A percentile compares a stretch with the other conserved stretches of the same genome.
Evolutionary conservation across 805 yeast genomes (phyloP).

Genomic region (Zygoascus tannicola): DNA sequence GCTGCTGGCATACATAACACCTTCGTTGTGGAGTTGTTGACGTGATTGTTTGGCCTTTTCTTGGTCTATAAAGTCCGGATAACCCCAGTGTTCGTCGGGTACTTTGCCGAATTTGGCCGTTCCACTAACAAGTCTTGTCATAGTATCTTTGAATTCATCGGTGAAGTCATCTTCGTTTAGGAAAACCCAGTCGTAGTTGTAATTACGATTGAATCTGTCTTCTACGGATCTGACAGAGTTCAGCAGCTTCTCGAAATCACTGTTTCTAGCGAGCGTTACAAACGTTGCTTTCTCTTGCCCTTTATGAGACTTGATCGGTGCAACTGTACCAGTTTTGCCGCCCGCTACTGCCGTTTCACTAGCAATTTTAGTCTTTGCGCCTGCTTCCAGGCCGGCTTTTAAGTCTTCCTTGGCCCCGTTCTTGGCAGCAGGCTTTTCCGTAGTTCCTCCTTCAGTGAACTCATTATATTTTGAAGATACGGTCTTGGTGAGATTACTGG

Average conservation of each 20-base stretch:
- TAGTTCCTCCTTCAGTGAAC: too few species aligned
- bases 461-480: too few species aligned
- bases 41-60: slow-evolving; percentile 40
- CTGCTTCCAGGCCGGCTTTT: too few species aligned
- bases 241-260: slow-evolving; percentile 48
- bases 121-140: slow-evolving; percentile 49
- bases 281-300: slow-evolving; percentile 46
- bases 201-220: slow-evolving; percentile 52
- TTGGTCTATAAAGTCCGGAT: slow-evolving; percentile 57
- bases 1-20: slow-evolving; percentile 48
- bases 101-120: slow-evolving; percentile 52
- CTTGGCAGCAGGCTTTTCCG: background rate
- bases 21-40: slow-evolving; percentile 34
- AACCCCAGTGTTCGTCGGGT: slow-evolving; percentile 55
- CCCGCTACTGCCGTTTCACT: background rate
- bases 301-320: background rate
- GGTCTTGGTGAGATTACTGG: background rate
- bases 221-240: slow-evolving; percentile 55
- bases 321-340: background rate
- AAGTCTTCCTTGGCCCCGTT: slow-evolving; percentile 1
- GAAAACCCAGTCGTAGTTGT: slow-evolving; percentile 71
- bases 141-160: slow-evolving; percentile 42
- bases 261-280: slow-evolving; percentile 60
- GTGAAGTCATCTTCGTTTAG: slow-evolving; percentile 60
- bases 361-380: too few species aligned